Evolutionary conservation across 805 yeast genomes (phyloP), one percentile per base, ranked within the genome.

Genomic region (Maudiozyma serrabonitensis): DNA sequence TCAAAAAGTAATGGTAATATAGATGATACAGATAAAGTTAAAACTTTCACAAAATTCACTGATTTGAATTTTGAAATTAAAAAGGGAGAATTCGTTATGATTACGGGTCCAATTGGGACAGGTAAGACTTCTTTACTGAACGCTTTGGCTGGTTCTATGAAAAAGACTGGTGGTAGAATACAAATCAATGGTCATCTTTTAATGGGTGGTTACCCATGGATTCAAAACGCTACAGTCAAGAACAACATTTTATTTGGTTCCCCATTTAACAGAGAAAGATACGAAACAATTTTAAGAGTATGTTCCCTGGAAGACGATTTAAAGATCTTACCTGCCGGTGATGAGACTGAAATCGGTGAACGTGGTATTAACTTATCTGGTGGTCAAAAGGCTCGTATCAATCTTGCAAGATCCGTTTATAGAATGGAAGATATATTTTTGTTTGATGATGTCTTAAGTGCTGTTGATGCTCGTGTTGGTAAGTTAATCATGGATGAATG

Each of bases 381-480:
- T 49, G 95, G 95, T 46, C 95, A 87, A 63, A 87, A 87, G 70
- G 91, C 95, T 0, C 76, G 95, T 64, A 76, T 87, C 47, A 79
- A 80, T 60, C 68, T 87, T 52, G 95, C 95, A 4, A 75, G 95
- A 61, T 83, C 91, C 1, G 87, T 84, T 2, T 87, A 87, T 59
- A 78, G 82, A 13, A 73, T 80, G 28, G 75, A 76, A 19, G 88
- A 84, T 59, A 81, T 85, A 25, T 74, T 82, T 39, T 65, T 87
- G 46, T 66, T 87, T 46, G 95, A 87, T 62, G 95, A 87, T 62
- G 88, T 86, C 15, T 72, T 87, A 50, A 79, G 87, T 68, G 95
- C 95, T 6, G 95, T 87, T 8, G 95, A 87, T 66, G 88, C 91
- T 32, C 80, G 86, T 58, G 95, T 86, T 43, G 95, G 93, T n/a